Conservation (phyloP, 345 rosid genomes). For the Murraya koenigii region DNA sequence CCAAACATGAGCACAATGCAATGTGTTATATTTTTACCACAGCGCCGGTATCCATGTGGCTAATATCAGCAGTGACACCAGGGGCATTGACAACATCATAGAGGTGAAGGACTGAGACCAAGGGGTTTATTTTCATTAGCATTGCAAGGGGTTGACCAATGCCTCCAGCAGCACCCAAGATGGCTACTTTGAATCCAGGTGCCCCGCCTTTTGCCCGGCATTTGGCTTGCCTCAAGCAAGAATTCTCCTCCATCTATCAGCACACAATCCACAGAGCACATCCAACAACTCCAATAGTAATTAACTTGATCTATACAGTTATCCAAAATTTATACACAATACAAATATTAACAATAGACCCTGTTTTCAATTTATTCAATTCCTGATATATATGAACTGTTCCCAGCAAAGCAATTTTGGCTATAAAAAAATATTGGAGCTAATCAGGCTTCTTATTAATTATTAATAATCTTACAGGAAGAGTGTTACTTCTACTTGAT, state of each 20-base stretch:
- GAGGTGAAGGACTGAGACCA: constrained; percentile 80
- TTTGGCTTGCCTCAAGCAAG: constrained; percentile 38
- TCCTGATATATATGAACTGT: background rate
- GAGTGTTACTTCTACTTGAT: background rate
- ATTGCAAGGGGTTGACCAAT: constrained; percentile 70
- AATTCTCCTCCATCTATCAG: constrained; percentile 45
- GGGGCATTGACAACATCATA: constrained; percentile 80
- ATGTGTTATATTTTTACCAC: constrained; percentile 43
- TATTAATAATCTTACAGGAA: background rate
- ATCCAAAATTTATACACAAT: background rate
- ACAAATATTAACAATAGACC: background rate
- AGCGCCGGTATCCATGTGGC: constrained; percentile 90
- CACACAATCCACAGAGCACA: constrained; percentile 5
- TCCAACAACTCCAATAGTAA: background rate
- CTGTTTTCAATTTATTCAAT: background rate
- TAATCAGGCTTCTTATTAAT: background rate
- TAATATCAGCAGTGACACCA: constrained; percentile 85
- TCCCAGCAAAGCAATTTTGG: background rate
- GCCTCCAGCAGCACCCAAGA: constrained; percentile 83
- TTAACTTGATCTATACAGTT: background rate
- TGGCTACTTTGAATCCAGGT: constrained; percentile 73
- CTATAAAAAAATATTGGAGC: background rate
- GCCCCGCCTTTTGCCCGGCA: constrained; percentile 79
- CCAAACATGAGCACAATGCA: background rate
- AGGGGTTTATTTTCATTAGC: constrained; percentile 75